Conservation (phyloP, 2,329 filamentous ascomycete species). For the Fusarium nygamai region DNA sequence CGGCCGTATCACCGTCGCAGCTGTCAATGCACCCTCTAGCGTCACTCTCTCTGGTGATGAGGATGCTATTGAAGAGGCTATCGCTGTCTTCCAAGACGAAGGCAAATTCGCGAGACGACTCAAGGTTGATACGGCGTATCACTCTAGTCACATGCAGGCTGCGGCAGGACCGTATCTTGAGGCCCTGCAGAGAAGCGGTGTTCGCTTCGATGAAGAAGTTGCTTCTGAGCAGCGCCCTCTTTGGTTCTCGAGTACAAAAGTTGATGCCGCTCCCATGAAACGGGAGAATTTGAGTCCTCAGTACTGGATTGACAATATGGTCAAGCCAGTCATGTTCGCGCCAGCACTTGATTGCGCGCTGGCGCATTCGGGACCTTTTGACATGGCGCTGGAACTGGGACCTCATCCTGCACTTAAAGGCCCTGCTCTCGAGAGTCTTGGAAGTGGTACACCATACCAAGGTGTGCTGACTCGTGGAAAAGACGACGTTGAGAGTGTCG, state of each 20-base stretch:
- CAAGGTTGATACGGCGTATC: constrained; percentile 13
- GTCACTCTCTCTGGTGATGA: background rate
- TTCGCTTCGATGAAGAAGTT: background rate
- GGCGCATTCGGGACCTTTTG: background rate
- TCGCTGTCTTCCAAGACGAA: constrained; percentile 1
- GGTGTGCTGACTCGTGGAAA: background rate
- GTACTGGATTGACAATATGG: constrained; percentile 5
- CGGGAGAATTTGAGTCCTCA: background rate
- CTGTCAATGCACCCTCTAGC: background rate
- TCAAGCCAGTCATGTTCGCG: background rate
- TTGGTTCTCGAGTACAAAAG: background rate
- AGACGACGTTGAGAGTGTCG: background rate
- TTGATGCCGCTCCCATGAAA: background rate
- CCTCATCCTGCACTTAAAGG: constrained; percentile 3
- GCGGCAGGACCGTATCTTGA: background rate
- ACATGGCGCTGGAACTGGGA: background rate
- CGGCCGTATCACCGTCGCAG: background rate
- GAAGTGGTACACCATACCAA: background rate
- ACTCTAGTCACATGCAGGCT: background rate
- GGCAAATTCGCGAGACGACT: background rate
- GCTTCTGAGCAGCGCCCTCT: background rate
- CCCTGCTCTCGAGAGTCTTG: background rate
- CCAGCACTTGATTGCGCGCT: background rate
- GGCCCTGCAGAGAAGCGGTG: background rate
- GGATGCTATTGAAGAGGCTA: constrained; percentile 48